phyloP scores from a whole-genome alignment of 1,139 yeast species.

The Blastobotrys apis region DNA sequence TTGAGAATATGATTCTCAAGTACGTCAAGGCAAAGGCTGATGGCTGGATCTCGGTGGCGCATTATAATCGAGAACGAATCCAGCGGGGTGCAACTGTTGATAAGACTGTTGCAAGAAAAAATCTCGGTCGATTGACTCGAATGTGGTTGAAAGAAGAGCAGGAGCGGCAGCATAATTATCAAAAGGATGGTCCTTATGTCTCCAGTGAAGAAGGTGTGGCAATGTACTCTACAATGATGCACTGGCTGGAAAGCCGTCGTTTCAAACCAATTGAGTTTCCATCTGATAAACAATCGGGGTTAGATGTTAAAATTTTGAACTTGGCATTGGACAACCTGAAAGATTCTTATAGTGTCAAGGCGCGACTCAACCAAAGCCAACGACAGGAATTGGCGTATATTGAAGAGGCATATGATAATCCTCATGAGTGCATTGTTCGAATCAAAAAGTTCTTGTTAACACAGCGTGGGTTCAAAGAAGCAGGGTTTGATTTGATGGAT shows the following conservation, averaged over 20 bases:
- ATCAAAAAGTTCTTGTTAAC: conserved; percentile 79
- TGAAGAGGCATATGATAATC: conserved; percentile 95
- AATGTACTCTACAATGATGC: conserved; percentile 79
- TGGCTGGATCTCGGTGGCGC: conserved; percentile 94
- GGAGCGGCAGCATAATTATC: conserved; percentile 74
- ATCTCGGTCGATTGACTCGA: conserved; percentile 84
- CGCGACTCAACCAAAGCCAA: conserved; percentile 78
- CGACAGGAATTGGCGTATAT: conserved; percentile 90
- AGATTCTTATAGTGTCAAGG: conserved; percentile 77
- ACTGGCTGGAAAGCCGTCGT: conserved; percentile 85
- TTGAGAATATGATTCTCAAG: conserved; percentile 78
- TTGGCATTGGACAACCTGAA: conserved; percentile 86
- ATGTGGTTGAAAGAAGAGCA: conserved; percentile 92
- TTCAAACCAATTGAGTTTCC: conserved; percentile 93
- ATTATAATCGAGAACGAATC: conserved; percentile 84
- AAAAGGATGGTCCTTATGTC: conserved; percentile 83
- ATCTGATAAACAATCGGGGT: conserved; percentile 62
- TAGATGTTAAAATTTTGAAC: conserved; percentile 79
- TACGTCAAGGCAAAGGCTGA: conserved; percentile 95
- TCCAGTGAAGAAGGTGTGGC: conserved; percentile 86
- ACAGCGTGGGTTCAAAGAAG: conserved; percentile 90
- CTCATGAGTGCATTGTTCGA: conserved; percentile 85
- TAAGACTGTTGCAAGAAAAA: conserved; percentile 89
- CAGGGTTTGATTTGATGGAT: conserved; percentile 86
- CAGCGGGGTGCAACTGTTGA: conserved; percentile 87